Percentiles rank a stretch among this genome's conserved stretches.
Evolutionary conservation across 371 early-diverging fungal genomes (phyloP).

Genomic region (Mortierella sp.): DNA sequence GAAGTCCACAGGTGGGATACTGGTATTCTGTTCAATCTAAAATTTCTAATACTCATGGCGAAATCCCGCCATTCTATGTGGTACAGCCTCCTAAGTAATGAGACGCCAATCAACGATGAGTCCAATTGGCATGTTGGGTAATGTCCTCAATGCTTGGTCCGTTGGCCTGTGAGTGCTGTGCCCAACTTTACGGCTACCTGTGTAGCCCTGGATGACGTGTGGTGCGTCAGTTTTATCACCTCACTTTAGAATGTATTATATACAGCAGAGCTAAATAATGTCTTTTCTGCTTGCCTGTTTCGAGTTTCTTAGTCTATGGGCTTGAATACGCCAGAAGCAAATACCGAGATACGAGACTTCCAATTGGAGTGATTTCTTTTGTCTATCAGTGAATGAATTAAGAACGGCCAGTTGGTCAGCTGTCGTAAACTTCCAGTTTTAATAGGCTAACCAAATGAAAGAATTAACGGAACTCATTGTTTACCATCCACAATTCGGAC

Average conservation of each 20-base stretch:
- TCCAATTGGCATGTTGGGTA: slow-evolving; percentile 28
- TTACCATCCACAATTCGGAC: slow-evolving; percentile 11
- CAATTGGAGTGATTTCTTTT: slow-evolving; percentile 2
- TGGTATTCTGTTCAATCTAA: slow-evolving; percentile 22
- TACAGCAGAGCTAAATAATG: no score
- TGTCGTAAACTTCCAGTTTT: no score
- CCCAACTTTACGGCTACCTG: slow-evolving; percentile 19
- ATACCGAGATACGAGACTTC: slow-evolving; percentile 10
- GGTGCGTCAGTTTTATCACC: slow-evolving; percentile 7
- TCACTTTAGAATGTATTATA: slow-evolving; percentile 13
- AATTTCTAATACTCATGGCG: background rate
- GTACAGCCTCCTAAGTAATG: slow-evolving; percentile 9
- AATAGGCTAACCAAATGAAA: no score
- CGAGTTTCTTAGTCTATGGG: background rate
- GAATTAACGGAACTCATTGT: background rate
- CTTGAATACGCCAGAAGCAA: background rate
- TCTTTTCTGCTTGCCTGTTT: background rate
- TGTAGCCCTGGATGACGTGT: slow-evolving; percentile 9
- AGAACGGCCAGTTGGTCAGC: no score
- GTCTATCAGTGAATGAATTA: background rate
- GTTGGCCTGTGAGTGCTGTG: slow-evolving; percentile 15
- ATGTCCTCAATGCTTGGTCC: slow-evolving; percentile 6
- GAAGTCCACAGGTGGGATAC: slow-evolving; percentile 17
- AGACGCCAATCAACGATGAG: background rate
- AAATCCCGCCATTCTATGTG: slow-evolving; percentile 18